A percentile compares a stretch with the other conserved stretches of the same genome.
These are phyloP conservation scores for Seiridium unicorne DNA, from an alignment of 2,329 filamentous ascomycete genomes.

Conservation along the genomic window DNA sequence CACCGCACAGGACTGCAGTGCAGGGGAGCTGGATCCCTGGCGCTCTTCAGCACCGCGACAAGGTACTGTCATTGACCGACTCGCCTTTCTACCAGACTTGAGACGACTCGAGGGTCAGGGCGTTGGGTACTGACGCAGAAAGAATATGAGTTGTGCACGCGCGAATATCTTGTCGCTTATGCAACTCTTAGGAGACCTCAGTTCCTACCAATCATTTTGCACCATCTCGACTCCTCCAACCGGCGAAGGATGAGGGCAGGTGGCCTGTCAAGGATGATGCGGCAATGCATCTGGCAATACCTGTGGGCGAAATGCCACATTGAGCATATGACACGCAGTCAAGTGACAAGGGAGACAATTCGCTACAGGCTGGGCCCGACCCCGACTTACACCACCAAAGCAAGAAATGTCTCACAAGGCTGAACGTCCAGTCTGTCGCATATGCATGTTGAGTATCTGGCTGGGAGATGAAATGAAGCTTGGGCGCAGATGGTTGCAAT, in stretches of 20 bases:
- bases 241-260: not conserved
- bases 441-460: not conserved
- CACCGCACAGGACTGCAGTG: not conserved
- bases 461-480: not conserved
- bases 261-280: not conserved
- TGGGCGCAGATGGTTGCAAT: not conserved
- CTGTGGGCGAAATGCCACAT: not conserved
- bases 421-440: not conserved
- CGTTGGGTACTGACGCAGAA: constrained; percentile 8
- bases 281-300: not conserved
- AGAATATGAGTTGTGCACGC: not conserved
- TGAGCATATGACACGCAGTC: not conserved
- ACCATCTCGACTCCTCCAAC: not conserved
- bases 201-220: not conserved
- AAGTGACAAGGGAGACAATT: not conserved
- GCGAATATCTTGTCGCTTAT: constrained; percentile 2
- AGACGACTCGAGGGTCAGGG: constrained; percentile 6
- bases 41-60: not conserved
- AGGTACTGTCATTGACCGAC: not conserved
- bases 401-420: constrained; percentile 6
- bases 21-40: not conserved
- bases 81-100: not conserved
- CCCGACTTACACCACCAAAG: not conserved
- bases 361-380: not conserved
- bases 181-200: not conserved